These are phyloP conservation scores for Collybiopsis confluens DNA, from an alignment of 768 basidiomycete genomes.

Conservation along the genomic window DNA sequence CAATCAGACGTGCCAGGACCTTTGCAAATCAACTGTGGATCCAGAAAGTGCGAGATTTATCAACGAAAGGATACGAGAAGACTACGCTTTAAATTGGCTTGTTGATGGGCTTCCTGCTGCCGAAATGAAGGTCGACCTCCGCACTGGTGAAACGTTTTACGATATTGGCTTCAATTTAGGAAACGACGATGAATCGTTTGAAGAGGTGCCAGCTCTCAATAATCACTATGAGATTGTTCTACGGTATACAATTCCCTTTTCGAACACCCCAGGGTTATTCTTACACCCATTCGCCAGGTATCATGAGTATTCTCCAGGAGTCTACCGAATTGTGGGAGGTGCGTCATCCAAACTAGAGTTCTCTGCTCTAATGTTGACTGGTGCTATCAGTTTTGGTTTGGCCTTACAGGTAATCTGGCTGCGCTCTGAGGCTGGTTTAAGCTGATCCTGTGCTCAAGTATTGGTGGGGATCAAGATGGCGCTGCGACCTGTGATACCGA, in stretches of 20 bases:
- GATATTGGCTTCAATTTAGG: constrained; percentile 96
- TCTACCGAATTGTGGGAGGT: constrained; percentile 81
- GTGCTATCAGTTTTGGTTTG: constrained; percentile 16
- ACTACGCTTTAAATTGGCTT: constrained; percentile 93
- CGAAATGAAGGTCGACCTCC: constrained; percentile 81
- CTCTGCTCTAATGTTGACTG: constrained; percentile 49
- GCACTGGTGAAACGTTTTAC: constrained; percentile 82
- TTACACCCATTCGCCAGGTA: constrained; percentile 48
- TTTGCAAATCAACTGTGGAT: constrained; percentile 64
- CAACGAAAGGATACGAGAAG: constrained; percentile 86
- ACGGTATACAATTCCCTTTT: constrained; percentile 37
- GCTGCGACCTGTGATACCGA: constrained; percentile 48
- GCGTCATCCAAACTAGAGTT: constrained; percentile 54
- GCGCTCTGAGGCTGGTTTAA: background rate
- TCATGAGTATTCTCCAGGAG: constrained; percentile 62
- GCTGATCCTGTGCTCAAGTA: constrained; percentile 32
- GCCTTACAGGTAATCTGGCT: constrained; percentile 40
- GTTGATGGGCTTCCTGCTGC: constrained; percentile 92
- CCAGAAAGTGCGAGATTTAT: constrained; percentile 81
- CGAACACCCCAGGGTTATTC: background rate
- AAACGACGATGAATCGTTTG: constrained; percentile 54
- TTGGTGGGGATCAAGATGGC: constrained; percentile 55
- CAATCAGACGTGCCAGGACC: constrained; percentile 67
- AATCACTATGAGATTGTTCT: constrained; percentile 92
- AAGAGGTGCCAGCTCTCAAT: constrained; percentile 67